Conservation (phyloP, 371 early-diverging fungal species). For the Apophysomyces ossiformis region DNA sequence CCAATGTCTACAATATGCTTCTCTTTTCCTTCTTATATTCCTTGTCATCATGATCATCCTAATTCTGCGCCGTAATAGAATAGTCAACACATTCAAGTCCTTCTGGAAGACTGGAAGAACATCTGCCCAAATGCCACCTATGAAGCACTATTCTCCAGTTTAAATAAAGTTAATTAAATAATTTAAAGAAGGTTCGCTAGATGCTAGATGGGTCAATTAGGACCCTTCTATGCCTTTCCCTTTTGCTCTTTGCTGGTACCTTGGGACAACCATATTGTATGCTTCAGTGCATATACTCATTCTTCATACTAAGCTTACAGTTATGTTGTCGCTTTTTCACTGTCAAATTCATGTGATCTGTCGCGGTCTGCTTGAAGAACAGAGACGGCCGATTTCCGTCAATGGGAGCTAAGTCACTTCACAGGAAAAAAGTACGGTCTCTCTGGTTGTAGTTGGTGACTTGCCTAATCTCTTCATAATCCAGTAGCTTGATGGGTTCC, state of each 20-base stretch:
- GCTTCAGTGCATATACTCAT: too few species aligned
- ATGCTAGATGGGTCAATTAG: background rate
- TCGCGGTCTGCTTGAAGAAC: too few species aligned
- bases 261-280: too few species aligned
- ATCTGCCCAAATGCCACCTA: slow-evolving; percentile 1
- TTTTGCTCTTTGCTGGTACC: too few species aligned
- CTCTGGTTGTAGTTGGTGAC: too few species aligned
- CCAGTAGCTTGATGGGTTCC: slow-evolving; percentile 2
- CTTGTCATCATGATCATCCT: slow-evolving; percentile 3
- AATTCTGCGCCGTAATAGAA: slow-evolving; percentile 3
- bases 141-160: slow-evolving; percentile 4
- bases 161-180: background rate
- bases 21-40: slow-evolving; percentile 1
- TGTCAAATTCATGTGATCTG: too few species aligned
- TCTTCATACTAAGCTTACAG: too few species aligned
- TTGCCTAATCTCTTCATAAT: background rate
- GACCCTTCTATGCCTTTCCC: too few species aligned
- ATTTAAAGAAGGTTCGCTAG: background rate
- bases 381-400: too few species aligned
- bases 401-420: too few species aligned
- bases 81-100: background rate
- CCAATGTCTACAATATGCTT: background rate
- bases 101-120: background rate
- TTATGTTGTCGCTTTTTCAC: too few species aligned
- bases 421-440: too few species aligned